Evolutionary conservation across 192 early-diverging fungal species (phyloP).

Genomic region (Backusella circina): DNA sequence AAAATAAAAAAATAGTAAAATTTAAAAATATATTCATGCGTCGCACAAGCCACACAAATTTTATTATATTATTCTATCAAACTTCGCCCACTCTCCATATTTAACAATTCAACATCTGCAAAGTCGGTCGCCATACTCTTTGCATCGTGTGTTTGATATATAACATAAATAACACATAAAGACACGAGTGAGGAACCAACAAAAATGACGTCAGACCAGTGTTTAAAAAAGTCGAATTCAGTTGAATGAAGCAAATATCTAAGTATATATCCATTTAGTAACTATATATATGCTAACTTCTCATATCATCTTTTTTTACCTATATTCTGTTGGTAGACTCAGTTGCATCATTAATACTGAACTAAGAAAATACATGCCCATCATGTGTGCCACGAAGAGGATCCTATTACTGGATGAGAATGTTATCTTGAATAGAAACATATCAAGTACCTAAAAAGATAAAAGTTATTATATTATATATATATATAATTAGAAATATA

Average conservation of each 20-base stretch:
- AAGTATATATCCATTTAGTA: constrained; percentile 40
- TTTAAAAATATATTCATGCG: background rate
- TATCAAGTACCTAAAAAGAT: constrained; percentile 59
- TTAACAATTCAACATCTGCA: constrained; percentile 20
- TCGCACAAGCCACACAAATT: background rate
- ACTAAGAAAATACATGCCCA: constrained; percentile 92
- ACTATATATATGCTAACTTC: background rate
- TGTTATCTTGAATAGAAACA: constrained; percentile 52
- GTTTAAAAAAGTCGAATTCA: constrained; percentile 89
- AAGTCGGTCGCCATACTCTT: constrained; percentile 21
- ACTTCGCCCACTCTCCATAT: constrained; percentile 7
- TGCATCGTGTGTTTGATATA: constrained; percentile 54
- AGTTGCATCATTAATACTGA: constrained; percentile 91
- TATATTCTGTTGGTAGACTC: constrained; percentile 79
- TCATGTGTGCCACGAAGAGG: constrained; percentile 79
- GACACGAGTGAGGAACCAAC: constrained; percentile 75
- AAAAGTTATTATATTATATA: background rate
- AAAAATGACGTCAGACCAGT: constrained; percentile 94
- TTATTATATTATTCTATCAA: background rate
- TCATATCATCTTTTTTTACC: no score
- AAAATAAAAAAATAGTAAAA: background rate
- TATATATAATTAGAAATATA: no score
- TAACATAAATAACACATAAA: constrained; percentile 66
- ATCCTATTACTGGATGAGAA: constrained; percentile 75
- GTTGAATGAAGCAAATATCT: constrained; percentile 75